A percentile compares a stretch with the other conserved stretches of the same genome.
Evolutionary conservation across 2,329 filamentous ascomycete genomes (phyloP).

Genomic region (Aspergillus piperis): DNA sequence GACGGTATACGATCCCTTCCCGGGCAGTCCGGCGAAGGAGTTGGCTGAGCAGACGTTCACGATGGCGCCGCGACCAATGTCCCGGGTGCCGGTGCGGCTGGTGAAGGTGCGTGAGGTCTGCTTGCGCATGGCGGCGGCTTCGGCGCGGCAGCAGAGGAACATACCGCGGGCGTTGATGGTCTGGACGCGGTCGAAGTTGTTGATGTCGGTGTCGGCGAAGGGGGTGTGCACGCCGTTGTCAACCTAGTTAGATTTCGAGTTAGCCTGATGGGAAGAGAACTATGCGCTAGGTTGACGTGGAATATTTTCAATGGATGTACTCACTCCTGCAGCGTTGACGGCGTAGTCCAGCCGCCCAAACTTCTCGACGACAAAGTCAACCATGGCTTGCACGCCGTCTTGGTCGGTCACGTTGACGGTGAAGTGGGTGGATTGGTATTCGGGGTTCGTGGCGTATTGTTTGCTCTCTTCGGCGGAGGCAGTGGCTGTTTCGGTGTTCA

Average conservation of each 20-base stretch:
- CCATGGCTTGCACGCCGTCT: constrained; percentile 1
- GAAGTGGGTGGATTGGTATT: constrained; percentile 4
- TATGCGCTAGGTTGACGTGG: too few species aligned
- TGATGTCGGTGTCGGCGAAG: constrained; percentile 6
- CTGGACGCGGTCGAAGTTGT: constrained; percentile 1
- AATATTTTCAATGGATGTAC: not conserved
- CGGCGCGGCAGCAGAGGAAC: constrained; percentile 1
- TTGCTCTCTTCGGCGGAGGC: constrained; percentile 5
- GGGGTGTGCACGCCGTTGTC: constrained; percentile 3
- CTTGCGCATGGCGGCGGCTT: constrained; percentile 2
- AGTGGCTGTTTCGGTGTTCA: constrained; percentile 6
- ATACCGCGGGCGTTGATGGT: constrained; percentile 4
- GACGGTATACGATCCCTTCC: constrained; percentile 3
- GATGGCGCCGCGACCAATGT: constrained; percentile 7
- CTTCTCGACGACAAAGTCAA: not conserved
- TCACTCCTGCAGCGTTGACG: constrained; percentile 7
- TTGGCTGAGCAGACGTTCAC: constrained; percentile 4
- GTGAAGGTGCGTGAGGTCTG: not conserved
- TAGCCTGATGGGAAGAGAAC: not conserved
- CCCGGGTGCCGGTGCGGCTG: not conserved
- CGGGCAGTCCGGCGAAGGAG: not conserved
- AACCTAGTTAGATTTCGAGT: not conserved
- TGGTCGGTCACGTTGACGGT: constrained; percentile 7
- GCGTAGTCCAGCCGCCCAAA: constrained; percentile 7
- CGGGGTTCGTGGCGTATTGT: constrained; percentile 4